Evolutionary conservation across 2,329 filamentous ascomycete genomes (phyloP).

Genomic region (Colletotrichum sansevieriae): DNA sequence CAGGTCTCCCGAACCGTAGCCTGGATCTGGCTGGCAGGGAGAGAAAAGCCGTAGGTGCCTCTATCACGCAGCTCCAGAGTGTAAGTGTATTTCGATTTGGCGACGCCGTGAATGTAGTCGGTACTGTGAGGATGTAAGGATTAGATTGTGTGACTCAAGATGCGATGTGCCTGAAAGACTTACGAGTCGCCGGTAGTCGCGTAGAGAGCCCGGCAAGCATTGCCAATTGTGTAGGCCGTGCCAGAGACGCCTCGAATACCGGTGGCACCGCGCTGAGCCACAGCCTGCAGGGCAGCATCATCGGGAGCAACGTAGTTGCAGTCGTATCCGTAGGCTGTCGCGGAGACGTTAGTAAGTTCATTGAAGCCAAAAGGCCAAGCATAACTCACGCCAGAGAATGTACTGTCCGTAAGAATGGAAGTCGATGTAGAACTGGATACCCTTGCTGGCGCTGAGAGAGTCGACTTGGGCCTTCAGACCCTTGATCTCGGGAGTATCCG

Average conservation of each 20-base stretch:
- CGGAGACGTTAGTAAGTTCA: fast-evolving
- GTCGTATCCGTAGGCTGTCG: constrained; percentile 40
- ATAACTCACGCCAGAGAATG: constrained; percentile 41
- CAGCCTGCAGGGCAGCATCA: constrained; percentile 19
- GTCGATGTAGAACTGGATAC: constrained; percentile 73
- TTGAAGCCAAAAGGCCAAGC: not conserved
- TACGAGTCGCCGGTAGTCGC: constrained; percentile 41
- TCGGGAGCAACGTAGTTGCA: constrained; percentile 40
- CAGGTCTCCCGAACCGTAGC: constrained; percentile 41
- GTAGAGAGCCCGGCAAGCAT: constrained; percentile 43
- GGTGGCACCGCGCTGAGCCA: constrained; percentile 35
- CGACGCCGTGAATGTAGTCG: constrained; percentile 44
- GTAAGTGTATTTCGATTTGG: constrained; percentile 41
- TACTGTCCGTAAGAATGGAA: constrained; percentile 73
- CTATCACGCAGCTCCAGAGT: constrained; percentile 39
- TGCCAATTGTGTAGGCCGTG: constrained; percentile 42
- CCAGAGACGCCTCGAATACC: constrained; percentile 41
- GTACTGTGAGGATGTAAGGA: constrained; percentile 20
- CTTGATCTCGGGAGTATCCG: constrained; percentile 61
- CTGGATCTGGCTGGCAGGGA: constrained; percentile 40
- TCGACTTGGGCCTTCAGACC: constrained; percentile 61
- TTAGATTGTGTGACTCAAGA: too few species aligned
- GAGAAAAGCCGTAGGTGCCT: constrained; percentile 37
- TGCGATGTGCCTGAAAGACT: too few species aligned
- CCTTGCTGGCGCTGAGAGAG: constrained; percentile 56